Percentiles rank a stretch among this genome's conserved stretches.
Conservation (phyloP, 1,284 basidiomycete genomes). For the Malassezia japonica region DNA sequence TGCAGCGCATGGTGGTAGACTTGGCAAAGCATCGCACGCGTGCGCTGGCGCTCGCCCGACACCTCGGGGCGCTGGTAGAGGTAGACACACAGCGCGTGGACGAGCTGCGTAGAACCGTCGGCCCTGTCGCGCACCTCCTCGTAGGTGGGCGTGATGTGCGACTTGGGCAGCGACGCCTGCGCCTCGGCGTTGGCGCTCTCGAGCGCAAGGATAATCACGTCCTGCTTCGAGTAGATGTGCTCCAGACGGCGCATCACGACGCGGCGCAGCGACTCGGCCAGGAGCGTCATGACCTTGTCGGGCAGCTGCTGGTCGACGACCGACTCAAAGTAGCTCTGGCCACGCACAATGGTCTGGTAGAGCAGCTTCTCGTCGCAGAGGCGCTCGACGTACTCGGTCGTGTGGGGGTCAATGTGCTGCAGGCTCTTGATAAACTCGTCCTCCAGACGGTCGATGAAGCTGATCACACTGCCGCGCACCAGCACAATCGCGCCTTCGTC, state of each 20-base stretch:
- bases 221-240: constrained; percentile 93
- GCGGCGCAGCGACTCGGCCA: constrained; percentile 51
- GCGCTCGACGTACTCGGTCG: constrained; percentile 94
- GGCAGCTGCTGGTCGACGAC: constrained; percentile 18
- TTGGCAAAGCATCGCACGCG: constrained; percentile 91
- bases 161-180: constrained; percentile 33
- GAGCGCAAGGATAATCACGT: constrained; percentile 81
- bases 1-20: constrained; percentile 87
- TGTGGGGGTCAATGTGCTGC: constrained; percentile 97
- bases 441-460: constrained; percentile 85
- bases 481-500: constrained; percentile 39
- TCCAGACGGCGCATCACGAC: constrained; percentile 91
- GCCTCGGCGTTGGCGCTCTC: constrained; percentile 54
- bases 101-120: constrained; percentile 58
- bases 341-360: constrained; percentile 82
- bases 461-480: constrained; percentile 46
- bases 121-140: constrained; percentile 23
- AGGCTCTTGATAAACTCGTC: constrained; percentile 97
- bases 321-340: constrained; percentile 69
- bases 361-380: constrained; percentile 73
- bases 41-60: constrained; percentile 73
- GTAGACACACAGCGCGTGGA: constrained; percentile 79
- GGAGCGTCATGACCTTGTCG: constrained; percentile 1
- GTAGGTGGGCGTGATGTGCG: constrained; percentile 19
- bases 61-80: constrained; percentile 72